Percentiles rank a stretch among this genome's conserved stretches.
Evolutionary conservation across 2,329 filamentous ascomycete genomes (phyloP).

Genomic region (Oidium heveae): DNA sequence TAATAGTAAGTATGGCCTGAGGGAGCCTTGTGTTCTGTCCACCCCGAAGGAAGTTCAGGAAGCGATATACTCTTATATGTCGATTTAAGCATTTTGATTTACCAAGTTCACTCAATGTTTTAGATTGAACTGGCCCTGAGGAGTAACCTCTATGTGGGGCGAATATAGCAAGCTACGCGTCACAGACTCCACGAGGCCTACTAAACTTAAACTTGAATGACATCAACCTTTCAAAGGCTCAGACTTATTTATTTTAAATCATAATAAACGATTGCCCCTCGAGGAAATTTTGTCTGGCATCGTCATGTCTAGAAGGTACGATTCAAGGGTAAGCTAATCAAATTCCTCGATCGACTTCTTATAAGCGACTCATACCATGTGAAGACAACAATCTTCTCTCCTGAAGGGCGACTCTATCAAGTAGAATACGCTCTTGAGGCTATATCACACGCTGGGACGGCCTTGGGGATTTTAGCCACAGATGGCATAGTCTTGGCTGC

Average conservation of each 20-base stretch:
- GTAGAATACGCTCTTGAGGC: slow-evolving; percentile 98
- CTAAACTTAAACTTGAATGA: too few relatives aligned
- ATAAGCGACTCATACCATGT: slow-evolving; percentile 8
- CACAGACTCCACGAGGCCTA: too few relatives aligned
- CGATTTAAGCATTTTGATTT: slow-evolving; percentile 39
- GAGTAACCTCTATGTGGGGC: too few relatives aligned
- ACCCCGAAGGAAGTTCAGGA: slow-evolving; percentile 44
- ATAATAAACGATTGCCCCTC: too few relatives aligned
- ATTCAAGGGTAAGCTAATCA: slow-evolving; percentile 54
- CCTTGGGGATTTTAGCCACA: slow-evolving; percentile 85
- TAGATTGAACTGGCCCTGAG: too few relatives aligned
- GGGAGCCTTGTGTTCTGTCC: slow-evolving; percentile 84
- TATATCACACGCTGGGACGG: slow-evolving; percentile 93
- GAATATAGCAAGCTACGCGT: too few relatives aligned
- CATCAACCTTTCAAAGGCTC: too few relatives aligned
- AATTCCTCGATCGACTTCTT: background rate
- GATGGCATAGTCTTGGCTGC: slow-evolving; percentile 96
- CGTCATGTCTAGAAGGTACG: slow-evolving; percentile 83
- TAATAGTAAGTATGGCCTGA: slow-evolving; percentile 72
- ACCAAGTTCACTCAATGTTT: background rate
- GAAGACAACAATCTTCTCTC: slow-evolving; percentile 98
- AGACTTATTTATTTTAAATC: too few relatives aligned
- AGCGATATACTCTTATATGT: slow-evolving; percentile 36
- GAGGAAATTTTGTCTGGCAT: background rate
- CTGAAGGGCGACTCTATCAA: slow-evolving; percentile 93